A percentile compares a stretch with the other conserved stretches of the same genome.
Evolutionary conservation across 176 grass and related monocot species (phyloP).

Genomic region (Oryza coarctata): DNA sequence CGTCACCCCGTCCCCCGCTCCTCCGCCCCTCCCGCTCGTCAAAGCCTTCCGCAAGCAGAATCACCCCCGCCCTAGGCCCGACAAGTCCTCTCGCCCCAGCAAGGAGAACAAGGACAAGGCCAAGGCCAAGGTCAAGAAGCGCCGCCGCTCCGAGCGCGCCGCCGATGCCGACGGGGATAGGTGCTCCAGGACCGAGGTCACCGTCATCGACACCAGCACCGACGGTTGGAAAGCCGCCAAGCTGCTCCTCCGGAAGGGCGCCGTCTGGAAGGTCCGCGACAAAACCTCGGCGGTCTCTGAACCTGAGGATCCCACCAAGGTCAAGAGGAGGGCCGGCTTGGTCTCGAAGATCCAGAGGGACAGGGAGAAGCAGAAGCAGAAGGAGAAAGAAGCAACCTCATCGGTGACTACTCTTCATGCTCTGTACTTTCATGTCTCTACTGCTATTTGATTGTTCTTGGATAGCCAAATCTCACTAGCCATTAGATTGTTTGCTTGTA

Average conservation of each 20-base stretch:
- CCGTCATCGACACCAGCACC: constrained; percentile 86
- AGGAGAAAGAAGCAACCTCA: background rate
- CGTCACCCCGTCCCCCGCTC: constrained; percentile 44
- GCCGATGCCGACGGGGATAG: constrained; percentile 31
- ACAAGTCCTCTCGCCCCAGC: constrained; percentile 4
- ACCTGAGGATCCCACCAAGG: constrained; percentile 48
- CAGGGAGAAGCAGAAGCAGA: constrained; percentile 32
- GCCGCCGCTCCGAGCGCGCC: constrained; percentile 37
- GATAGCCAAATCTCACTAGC: background rate
- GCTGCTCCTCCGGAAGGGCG: constrained; percentile 64
- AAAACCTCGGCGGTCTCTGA: constrained; percentile 3
- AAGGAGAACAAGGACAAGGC: constrained; percentile 24
- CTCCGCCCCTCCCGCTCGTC: constrained; percentile 35
- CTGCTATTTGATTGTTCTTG: constrained; percentile 2
- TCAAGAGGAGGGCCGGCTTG: constrained; percentile 55
- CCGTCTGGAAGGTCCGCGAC: constrained; percentile 50
- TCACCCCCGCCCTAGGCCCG: constrained; percentile 35
- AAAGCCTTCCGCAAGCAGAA: constrained; percentile 54
- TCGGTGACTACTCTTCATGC: constrained; percentile 25
- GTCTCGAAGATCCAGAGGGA: constrained; percentile 47
- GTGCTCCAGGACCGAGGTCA: constrained; percentile 65
- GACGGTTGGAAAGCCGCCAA: constrained; percentile 77
- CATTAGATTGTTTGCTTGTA: background rate
- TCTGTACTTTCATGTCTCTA: background rate
- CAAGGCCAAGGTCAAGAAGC: constrained; percentile 46